These are phyloP conservation scores for Aspergillus olivimuriae DNA, from an alignment of 495 filamentous ascomycete species.

Conservation along the genomic window DNA sequence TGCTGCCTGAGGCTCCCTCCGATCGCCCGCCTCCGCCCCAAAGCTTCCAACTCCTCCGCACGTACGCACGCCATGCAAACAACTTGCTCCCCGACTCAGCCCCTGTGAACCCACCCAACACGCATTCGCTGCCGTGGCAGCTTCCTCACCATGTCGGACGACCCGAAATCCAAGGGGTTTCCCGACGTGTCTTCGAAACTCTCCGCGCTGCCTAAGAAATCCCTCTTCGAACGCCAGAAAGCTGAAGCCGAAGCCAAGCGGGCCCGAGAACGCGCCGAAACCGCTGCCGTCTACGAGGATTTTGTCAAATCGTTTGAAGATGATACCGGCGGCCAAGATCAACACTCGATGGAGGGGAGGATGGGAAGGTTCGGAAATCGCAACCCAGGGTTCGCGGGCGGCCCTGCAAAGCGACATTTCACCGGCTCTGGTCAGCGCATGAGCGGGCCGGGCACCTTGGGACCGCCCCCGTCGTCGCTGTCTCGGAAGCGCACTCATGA, in stretches of 20 bases:
- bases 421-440: slow-evolving; percentile 43
- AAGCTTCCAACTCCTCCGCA: background rate
- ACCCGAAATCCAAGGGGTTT: slow-evolving; percentile 53
- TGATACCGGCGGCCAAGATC: slow-evolving; percentile 43
- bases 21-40: slow-evolving; percentile 11
- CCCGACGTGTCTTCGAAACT: slow-evolving; percentile 82
- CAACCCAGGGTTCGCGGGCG: slow-evolving; percentile 35
- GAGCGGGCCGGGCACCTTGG: slow-evolving; percentile 74
- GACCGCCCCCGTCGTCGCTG: slow-evolving; percentile 49
- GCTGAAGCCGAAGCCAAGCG: slow-evolving; percentile 91
- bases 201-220: slow-evolving; percentile 74
- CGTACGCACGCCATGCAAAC: no score
- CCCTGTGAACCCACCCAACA: background rate
- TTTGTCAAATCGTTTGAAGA: slow-evolving; percentile 88
- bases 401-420: slow-evolving; percentile 51
- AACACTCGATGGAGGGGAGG: slow-evolving; percentile 18
- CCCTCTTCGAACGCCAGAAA: slow-evolving; percentile 87
- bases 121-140: slow-evolving; percentile 20
- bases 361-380: slow-evolving; percentile 31
- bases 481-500: slow-evolving; percentile 48
- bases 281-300: slow-evolving; percentile 81
- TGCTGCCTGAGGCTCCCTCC: slow-evolving; percentile 13
- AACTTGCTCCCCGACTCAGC: background rate
- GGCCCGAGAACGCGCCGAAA: slow-evolving; percentile 79
- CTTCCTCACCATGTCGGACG: slow-evolving; percentile 33